Base-by-base conservation (phyloP, 495 filamentous ascomycete species). In the Daldinia bambusicola region DNA sequence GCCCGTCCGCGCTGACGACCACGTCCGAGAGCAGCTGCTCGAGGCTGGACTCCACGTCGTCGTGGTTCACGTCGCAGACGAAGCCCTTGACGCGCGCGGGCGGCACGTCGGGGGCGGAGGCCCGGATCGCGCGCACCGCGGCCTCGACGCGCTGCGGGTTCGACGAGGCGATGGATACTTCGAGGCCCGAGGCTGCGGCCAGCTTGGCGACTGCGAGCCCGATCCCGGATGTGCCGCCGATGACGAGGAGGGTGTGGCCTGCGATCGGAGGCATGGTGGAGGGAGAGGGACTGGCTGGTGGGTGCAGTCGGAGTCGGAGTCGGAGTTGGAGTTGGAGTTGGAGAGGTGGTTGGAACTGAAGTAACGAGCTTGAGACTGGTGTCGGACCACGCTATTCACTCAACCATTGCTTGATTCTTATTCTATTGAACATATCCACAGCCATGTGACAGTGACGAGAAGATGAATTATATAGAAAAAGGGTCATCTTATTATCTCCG, bases 171-270 rank as follows among this genome's bases (percentile, higher is more conserved):
- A 88, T 78, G 48, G 80, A 82, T 40, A 88, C 80, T 59, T 63
- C 61, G 61, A 81, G 81, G 16, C 81, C 80, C 30, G 84, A 75
- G 61, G 78, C 77, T 30, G 84, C 71, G 22, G 75, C 77, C 14
- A 77, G 75, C 74, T 82, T 75, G 38, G 85, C 85, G 18, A 86
- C 82, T 14, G 74, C 76, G 57, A 79, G 83, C 12, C 86, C 86
- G 56, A 88, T 85, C 40, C 85, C 85, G 0, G 82, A 81, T 22
- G 79, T 82, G 5, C 83, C 84, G 8, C 84, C 84, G 52, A 87
- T 77, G 31, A 86, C 48, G 55, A 87, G 80, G 43, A 87, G 61
- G 65, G 32, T 53, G 10, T 74, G 71, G 45, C 63, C 63, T 4
- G 41, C 41, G 45, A 74, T 74, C 16, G 71, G 55, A 59, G 71